Percentiles rank a stretch among this genome's conserved stretches.
Conservation (phyloP, 202 grass and related monocot species). For the Setaria viridis region DNA sequence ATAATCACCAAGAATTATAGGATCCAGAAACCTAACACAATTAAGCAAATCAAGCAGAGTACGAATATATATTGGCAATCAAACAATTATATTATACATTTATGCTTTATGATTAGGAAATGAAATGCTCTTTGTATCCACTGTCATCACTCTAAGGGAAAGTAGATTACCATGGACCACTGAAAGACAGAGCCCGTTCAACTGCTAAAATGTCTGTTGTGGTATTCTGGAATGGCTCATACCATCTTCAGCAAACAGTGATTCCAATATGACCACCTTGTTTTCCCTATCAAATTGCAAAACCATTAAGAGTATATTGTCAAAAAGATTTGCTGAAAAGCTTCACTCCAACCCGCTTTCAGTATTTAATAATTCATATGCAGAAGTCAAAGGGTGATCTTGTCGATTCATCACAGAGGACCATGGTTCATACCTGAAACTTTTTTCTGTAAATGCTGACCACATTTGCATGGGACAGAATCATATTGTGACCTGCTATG, state of each 20-base stretch:
- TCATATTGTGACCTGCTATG: conserved; percentile 59
- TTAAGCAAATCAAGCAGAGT: background rate
- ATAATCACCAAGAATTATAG: conserved; percentile 68
- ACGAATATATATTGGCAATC: too few species aligned
- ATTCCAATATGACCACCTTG: conserved; percentile 74
- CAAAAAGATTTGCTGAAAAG: background rate
- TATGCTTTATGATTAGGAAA: too few species aligned
- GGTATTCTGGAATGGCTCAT: conserved; percentile 60
- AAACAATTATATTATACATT: background rate
- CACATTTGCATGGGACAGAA: conserved; percentile 66
- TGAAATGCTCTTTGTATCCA: too few species aligned
- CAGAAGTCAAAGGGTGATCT: background rate
- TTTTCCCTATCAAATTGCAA: conserved; percentile 34
- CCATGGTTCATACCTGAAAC: conserved; percentile 59
- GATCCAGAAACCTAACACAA: conserved; percentile 62
- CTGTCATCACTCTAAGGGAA: background rate
- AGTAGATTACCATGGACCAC: conserved; percentile 52
- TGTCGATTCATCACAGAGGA: background rate
- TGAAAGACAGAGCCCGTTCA: conserved; percentile 53
- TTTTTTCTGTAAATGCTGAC: conserved; percentile 58
- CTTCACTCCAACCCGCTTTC: background rate
- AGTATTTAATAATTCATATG: too few species aligned
- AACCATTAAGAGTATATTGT: background rate
- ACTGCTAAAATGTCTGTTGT: conserved; percentile 46
- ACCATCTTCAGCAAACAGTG: conserved; percentile 52